Base-by-base conservation (phyloP, 805 yeast species). In the Candida bentonensis region DNA sequence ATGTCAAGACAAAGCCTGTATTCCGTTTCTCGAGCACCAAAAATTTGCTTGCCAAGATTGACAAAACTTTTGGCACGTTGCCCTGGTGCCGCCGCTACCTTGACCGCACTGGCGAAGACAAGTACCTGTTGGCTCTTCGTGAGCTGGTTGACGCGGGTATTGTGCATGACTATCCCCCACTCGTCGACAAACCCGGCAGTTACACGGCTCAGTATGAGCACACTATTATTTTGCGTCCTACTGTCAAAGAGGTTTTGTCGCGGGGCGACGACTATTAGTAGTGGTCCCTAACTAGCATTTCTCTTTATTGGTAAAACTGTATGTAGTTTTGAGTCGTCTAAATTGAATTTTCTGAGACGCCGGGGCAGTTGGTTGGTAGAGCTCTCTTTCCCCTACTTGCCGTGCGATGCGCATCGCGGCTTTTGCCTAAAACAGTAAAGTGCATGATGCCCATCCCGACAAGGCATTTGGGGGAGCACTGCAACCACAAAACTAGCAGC, bases 161-260 rank as follows among this genome's bases (percentile, higher is more conserved):
- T n/a, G 85, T 92, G 5, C 82, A 82, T 55, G 98, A 86, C 52
- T 87, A 92, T 55, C 96, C 96, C 15, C 99, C 99, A 4, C 67
- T 92, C 51, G 79, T 75, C 44, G 99, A 92, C 60, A 64, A 71
- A 17, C 73, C 69, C 48, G 97, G 97, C 11, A 72, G 82, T 41
- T 88, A 83, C 70, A 92, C 97, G 30, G 98, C 98, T 0, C 99
- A 92, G 64, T 89, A 65, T 58, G 99, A 92, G 62, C 99, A 92
- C 66, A 92, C 99, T 1, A 74, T 89, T 41, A 69, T 92, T 52
- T 68, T 92, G 55, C 92, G 88, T 57, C 94, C 96, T 23, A 85
- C 85, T 47, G 77, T 76, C 63, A 92, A 89, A 68, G 99, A 92
- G 64, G 89, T 92, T 40, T 87, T 92, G 20, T 84, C 96, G 13